Evolutionary conservation across 164 flowering plant species (phyloP).

Genomic region (Saururus chinensis): DNA sequence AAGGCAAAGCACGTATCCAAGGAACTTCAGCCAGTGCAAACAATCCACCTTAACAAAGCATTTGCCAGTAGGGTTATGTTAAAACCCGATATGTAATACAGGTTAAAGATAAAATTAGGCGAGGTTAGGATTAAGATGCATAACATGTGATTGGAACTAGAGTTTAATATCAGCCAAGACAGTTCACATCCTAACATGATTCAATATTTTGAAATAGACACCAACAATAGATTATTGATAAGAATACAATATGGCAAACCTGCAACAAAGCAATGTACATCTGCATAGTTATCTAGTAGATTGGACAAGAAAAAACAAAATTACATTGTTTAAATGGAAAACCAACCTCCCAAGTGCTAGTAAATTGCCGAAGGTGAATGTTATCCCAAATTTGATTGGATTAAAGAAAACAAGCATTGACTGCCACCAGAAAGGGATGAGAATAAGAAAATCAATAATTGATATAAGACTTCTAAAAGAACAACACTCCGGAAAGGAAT

Average conservation of each 20-base stretch:
- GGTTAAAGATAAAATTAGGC: background rate
- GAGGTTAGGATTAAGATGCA: background rate
- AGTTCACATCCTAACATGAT: background rate
- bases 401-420: constrained; percentile 88
- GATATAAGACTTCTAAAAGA: background rate
- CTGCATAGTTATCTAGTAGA: background rate
- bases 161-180: background rate
- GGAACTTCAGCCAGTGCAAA: too few species aligned
- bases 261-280: background rate
- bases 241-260: background rate
- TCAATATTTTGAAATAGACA: too few species aligned
- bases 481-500: background rate
- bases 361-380: constrained; percentile 86
- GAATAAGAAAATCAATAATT: background rate
- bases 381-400: constrained; percentile 79
- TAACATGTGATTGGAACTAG: background rate
- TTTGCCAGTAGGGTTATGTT: too few species aligned
- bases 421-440: constrained; percentile 31
- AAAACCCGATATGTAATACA: background rate
- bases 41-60: too few species aligned
- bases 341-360: constrained; percentile 89
- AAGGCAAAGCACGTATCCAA: too few species aligned
- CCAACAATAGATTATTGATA: background rate
- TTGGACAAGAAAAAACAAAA: background rate
- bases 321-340: background rate